phyloP scores from a whole-genome alignment of 1,139 yeast species.

The Schizosaccharomyces versatilis region DNA sequence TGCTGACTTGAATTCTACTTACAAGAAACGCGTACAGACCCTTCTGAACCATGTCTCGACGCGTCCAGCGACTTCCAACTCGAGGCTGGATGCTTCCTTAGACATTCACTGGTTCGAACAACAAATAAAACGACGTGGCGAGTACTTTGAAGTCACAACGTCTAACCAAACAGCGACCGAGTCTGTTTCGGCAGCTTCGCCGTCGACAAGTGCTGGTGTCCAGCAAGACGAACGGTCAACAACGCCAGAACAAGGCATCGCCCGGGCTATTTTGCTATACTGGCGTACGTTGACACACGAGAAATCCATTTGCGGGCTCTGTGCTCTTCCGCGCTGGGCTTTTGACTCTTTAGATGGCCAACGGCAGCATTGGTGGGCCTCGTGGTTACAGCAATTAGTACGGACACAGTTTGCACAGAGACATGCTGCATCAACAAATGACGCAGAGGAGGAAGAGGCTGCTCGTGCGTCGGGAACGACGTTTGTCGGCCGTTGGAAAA shows the following conservation, averaged over 20 bases:
- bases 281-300: constrained; percentile 1
- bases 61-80: no score
- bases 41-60: not conserved
- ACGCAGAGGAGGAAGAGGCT: not conserved
- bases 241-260: not conserved
- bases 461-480: not conserved
- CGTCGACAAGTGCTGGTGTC: not conserved
- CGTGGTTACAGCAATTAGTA: no score
- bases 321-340: not conserved
- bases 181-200: not conserved
- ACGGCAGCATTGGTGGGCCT: no score
- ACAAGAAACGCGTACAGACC: not conserved
- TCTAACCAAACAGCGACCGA: not conserved
- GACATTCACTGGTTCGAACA: not conserved
- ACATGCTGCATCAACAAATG: not conserved
- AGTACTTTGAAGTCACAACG: not conserved
- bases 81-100: no score
- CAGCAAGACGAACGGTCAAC: not conserved
- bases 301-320: not conserved
- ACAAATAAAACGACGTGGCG: not conserved
- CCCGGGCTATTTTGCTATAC: not conserved
- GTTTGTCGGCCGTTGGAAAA: constrained; percentile 1
- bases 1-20: not conserved
- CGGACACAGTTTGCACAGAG: not conserved
- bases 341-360: not conserved